A percentile compares a stretch with the other conserved stretches of the same genome.
phyloP scores from a whole-genome alignment of 305 asterid species.

The Caryopteris hybrid region DNA sequence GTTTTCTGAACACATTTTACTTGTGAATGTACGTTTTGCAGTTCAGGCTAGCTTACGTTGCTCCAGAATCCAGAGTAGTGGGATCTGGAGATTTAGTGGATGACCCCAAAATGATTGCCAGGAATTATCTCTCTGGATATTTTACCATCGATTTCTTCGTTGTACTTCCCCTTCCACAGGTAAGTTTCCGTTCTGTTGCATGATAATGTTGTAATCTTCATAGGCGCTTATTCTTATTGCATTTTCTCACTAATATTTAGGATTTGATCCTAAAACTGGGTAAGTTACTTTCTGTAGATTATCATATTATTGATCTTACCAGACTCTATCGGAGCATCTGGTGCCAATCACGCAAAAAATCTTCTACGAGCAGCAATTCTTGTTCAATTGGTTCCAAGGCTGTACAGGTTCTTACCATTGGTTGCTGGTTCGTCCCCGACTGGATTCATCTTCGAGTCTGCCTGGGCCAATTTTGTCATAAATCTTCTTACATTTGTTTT shows the following conservation, averaged over 20 bases:
- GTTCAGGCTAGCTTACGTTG: constrained; percentile 88
- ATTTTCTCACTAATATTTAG: too few relatives aligned
- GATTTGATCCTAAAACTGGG: background rate
- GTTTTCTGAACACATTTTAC: constrained; percentile 6
- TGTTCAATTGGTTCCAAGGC: constrained; percentile 66
- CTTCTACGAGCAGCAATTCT: constrained; percentile 64
- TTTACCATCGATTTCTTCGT: constrained; percentile 55
- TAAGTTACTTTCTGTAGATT: constrained; percentile 37
- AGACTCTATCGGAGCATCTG: constrained; percentile 35
- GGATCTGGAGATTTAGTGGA: constrained; percentile 91
- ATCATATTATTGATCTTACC: constrained; percentile 57
- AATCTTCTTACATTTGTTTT: constrained; percentile 65
- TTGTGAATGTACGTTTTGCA: constrained; percentile 37
- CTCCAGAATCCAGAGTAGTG: constrained; percentile 75
- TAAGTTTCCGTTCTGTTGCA: constrained; percentile 18
- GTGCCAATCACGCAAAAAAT: constrained; percentile 66
- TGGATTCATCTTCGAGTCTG: constrained; percentile 81
- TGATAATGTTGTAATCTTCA: background rate
- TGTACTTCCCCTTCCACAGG: constrained; percentile 87
- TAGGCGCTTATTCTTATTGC: background rate
- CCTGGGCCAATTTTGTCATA: constrained; percentile 74
- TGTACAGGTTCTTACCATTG: constrained; percentile 67
- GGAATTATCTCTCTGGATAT: constrained; percentile 53
- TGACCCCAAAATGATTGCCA: constrained; percentile 66
- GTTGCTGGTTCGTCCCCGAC: constrained; percentile 70